Conservation (phyloP, 2,329 filamentous ascomycete species). For the Verticillium albo-atrum region DNA sequence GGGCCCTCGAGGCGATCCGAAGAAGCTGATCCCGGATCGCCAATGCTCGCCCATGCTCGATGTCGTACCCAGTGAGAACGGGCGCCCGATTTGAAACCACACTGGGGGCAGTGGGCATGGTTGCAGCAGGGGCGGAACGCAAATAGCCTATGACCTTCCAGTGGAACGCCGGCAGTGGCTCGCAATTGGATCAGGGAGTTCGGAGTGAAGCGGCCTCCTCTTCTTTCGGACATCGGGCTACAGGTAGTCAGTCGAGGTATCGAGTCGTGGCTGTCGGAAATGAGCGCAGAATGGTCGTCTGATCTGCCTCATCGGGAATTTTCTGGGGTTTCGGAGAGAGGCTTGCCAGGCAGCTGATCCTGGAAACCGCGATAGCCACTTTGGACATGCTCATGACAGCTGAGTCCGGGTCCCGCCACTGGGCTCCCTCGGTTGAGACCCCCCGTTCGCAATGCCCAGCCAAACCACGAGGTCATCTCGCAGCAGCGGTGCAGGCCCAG, state of each 20-base stretch:
- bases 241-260: not conserved
- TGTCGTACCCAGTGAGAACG: not conserved
- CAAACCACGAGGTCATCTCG: not conserved
- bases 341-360: not conserved
- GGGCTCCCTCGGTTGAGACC: not conserved
- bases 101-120: not conserved
- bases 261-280: not conserved
- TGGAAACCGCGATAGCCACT: not conserved
- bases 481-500: not conserved
- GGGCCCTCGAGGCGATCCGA: not conserved
- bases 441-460: not conserved
- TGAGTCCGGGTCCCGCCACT: not conserved
- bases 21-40: not conserved
- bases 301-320: not conserved
- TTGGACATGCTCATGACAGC: not conserved
- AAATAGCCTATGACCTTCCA: not conserved
- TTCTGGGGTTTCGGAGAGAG: not conserved
- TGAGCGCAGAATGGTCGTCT: not conserved
- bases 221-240: not conserved
- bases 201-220: not conserved
- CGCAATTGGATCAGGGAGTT: not conserved
- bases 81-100: not conserved
- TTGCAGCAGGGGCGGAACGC: not conserved
- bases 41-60: not conserved
- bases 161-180: not conserved